Percentiles rank a stretch among this genome's conserved stretches.
These are phyloP conservation scores for Pleurotus citrinopileatus DNA, from an alignment of 768 basidiomycete species.

Conservation along the genomic window DNA sequence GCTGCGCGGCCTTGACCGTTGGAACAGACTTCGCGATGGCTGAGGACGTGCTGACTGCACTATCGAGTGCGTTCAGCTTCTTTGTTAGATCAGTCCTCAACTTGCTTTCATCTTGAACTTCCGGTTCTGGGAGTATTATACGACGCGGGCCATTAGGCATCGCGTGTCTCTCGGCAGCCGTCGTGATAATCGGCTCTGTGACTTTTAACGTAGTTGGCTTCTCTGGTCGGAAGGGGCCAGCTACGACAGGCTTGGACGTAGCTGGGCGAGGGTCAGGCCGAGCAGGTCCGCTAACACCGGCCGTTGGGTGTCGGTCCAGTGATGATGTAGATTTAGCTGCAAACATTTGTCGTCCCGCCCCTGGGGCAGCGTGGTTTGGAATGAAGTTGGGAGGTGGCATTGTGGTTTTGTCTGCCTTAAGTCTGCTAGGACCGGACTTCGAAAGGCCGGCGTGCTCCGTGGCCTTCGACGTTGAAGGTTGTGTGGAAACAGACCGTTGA, in stretches of 20 bases:
- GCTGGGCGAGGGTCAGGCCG: conserved; percentile 5
- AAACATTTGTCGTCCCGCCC: background rate
- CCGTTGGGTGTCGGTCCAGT: conserved; percentile 13
- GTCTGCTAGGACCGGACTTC: conserved; percentile 10
- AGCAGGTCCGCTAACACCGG: conserved; percentile 4
- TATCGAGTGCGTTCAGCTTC: background rate
- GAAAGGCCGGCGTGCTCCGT: conserved; percentile 13
- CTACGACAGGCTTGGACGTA: conserved; percentile 1
- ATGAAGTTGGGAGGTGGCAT: conserved; percentile 26
- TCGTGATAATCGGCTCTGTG: background rate
- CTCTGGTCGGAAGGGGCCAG: conserved; percentile 1
- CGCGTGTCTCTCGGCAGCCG: conserved; percentile 3
- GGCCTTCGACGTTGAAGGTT: conserved; percentile 15
- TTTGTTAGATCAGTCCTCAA: background rate
- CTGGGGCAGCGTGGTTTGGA: conserved; percentile 22
- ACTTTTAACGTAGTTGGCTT: background rate
- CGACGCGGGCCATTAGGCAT: conserved; percentile 5
- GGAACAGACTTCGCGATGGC: background rate
- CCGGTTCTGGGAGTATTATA: conserved; percentile 5
- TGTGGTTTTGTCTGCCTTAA: conserved; percentile 10
- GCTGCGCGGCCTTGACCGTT: background rate
- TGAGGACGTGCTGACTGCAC: background rate
- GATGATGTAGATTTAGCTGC: conserved; percentile 13
- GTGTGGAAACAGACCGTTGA: conserved; percentile 19
- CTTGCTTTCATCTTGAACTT: background rate